Conservation (phyloP, 164 flowering plant genomes). For the Sedum album region DNA sequence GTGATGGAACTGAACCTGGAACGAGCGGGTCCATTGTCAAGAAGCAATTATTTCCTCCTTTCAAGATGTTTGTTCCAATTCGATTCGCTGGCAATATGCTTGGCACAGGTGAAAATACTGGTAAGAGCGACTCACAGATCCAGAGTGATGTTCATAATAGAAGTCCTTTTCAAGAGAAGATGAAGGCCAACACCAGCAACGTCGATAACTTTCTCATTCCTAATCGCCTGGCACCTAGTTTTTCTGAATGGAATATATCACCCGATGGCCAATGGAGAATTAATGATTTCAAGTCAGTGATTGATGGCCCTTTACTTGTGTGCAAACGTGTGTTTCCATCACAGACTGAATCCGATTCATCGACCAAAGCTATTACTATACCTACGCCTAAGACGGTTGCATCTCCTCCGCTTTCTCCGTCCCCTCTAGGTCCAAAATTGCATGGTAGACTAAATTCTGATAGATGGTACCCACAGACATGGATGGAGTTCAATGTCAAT, state of each 20-base stretch:
- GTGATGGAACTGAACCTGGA: neutral
- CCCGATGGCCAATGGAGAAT: neutral
- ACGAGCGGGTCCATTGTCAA: neutral
- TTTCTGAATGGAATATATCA: slow-evolving; percentile 5
- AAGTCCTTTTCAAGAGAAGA: neutral
- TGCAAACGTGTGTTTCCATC: neutral
- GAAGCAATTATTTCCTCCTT: neutral
- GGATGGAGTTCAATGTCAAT: slow-evolving; percentile 21
- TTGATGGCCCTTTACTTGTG: slow-evolving; percentile 1
- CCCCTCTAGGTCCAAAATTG: slow-evolving; percentile 79
- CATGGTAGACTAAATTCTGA: slow-evolving; percentile 35
- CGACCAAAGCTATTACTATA: slow-evolving; percentile 1
- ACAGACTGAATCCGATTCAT: neutral
- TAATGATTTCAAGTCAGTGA: neutral
- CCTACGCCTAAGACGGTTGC: neutral
- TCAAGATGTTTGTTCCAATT: neutral
- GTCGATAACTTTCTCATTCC: slow-evolving; percentile 9
- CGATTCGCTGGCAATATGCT: neutral
- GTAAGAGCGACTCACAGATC: neutral
- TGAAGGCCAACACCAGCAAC: neutral
- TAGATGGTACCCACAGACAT: slow-evolving; percentile 15
- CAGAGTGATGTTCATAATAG: neutral
- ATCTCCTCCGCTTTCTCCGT: slow-evolving; percentile 50
- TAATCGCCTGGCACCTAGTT: slow-evolving; percentile 11
- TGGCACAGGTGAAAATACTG: neutral